Conservation (phyloP, 768 basidiomycete genomes). For the Rhodosporidiobolus sp. region DNA sequence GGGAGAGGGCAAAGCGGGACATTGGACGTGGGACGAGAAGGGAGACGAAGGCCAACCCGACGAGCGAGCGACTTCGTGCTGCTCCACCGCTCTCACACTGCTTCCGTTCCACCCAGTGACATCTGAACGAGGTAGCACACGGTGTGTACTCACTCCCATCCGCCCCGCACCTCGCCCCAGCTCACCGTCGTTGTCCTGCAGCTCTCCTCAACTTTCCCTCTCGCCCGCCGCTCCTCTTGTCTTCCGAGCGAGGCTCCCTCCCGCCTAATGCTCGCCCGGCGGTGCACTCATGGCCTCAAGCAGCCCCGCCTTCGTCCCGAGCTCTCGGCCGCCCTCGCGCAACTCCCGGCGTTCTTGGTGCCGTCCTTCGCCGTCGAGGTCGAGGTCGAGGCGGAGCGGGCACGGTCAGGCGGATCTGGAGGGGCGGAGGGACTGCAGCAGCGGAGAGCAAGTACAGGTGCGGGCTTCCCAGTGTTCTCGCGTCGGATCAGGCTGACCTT, state of each 20-base stretch:
- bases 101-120: no score
- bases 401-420: background rate
- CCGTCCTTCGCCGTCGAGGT: conserved; percentile 17
- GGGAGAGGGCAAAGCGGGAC: conserved; percentile 33
- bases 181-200: background rate
- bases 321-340: conserved; percentile 15
- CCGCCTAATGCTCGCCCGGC: background rate
- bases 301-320: background rate
- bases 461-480: no score
- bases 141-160: background rate
- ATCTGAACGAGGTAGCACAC: background rate
- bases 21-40: background rate
- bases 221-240: background rate
- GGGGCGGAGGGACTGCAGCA: background rate
- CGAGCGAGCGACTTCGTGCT: background rate
- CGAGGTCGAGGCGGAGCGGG: background rate
- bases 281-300: background rate
- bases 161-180: background rate
- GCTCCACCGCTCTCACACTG: no score
- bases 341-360: conserved; percentile 29
- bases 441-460: no score
- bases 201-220: background rate
- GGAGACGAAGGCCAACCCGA: background rate
- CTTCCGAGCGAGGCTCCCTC: background rate
- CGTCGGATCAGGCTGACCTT: no score